Percentiles rank a stretch among this genome's conserved stretches.
phyloP scores from a whole-genome alignment of 768 basidiomycete species.

The Podaxis sp. region DNA sequence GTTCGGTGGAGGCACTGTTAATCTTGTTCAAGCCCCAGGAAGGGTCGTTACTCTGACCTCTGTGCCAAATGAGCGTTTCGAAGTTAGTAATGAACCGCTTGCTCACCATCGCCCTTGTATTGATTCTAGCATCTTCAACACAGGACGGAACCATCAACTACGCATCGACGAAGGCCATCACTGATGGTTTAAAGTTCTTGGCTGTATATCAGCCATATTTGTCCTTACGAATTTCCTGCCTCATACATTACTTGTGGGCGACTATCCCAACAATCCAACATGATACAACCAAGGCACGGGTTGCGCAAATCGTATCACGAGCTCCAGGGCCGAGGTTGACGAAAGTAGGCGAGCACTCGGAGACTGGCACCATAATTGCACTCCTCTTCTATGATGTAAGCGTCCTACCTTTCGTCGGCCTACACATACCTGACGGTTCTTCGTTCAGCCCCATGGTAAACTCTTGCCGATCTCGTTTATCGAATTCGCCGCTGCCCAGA shows the following conservation, averaged over 20 bases:
- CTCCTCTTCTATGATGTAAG: slow-evolving; percentile 65
- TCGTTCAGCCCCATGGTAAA: slow-evolving; percentile 56
- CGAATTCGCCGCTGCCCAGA: slow-evolving; percentile 62
- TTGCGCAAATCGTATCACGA: slow-evolving; percentile 69
- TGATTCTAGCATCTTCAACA: slow-evolving; percentile 7
- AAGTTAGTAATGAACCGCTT: slow-evolving; percentile 42
- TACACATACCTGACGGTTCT: slow-evolving; percentile 5
- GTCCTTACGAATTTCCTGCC: slow-evolving; percentile 69
- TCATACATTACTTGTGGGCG: slow-evolving; percentile 59
- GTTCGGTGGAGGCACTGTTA: slow-evolving; percentile 84
- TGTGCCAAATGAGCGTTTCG: slow-evolving; percentile 71
- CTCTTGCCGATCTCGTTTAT: slow-evolving; percentile 74
- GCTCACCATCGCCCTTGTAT: background rate
- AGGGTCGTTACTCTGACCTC: slow-evolving; percentile 58
- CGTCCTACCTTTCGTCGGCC: slow-evolving; percentile 14
- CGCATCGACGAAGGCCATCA: slow-evolving; percentile 72
- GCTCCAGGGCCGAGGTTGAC: slow-evolving; percentile 52
- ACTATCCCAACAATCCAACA: slow-evolving; percentile 60
- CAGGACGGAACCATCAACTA: slow-evolving; percentile 90
- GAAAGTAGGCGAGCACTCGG: slow-evolving; percentile 63
- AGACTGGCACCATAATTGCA: slow-evolving; percentile 63
- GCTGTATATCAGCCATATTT: slow-evolving; percentile 79
- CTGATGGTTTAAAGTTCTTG: slow-evolving; percentile 75
- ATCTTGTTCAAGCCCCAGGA: slow-evolving; percentile 83
- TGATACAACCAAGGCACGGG: slow-evolving; percentile 55